Base-by-base conservation (phyloP, 768 basidiomycete species). In the Pleurotus salmoneostramineus region DNA sequence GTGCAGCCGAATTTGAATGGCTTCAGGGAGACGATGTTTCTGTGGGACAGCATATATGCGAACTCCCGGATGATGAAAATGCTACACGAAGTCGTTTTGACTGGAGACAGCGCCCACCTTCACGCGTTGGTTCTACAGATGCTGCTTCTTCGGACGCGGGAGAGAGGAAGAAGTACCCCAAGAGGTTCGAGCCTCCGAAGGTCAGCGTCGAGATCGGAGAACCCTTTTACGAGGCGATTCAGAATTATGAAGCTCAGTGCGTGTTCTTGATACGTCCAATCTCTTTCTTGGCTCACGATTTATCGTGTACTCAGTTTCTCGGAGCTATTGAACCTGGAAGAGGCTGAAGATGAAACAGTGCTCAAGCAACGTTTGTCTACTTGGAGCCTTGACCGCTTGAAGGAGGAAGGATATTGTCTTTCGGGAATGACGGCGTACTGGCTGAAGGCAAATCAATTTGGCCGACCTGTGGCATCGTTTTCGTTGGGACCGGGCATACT, bases 351-450 rank as follows among this genome's bases (percentile, higher is more conserved):
- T 40, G 83, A 87, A 60, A 77, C 78, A 1, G 75, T 82, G 1
- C 66, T 90, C 21, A 77, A 76, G 50, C 76, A 88, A 60, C 83
- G 92, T 36, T 76, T 94, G 12, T 75, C 83, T 1, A 80, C 78
- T 12, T 93, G 91, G 92, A 75, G 82, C 8, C 57, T 87, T 3
- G 72, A 77, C 31, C 78, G 81, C 17, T 72, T 93, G 44, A 71
- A 77, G 61, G 72, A 79, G n/a, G 87, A 88, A 62, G 92, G 92
- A 0, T 93, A 91, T 64, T 82, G 84, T 52, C 65, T 94, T 34
- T 86, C 84, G 0, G 83, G 76, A 14, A 71, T 93, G 21, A 77
- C 71, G 12, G 89, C 81, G 0, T 93, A 80, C 65, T 91, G 88
- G 90, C 67, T 87, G 40, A 77, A 84, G 57, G 76, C 74, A n/a